Evolutionary conservation across 441 rosid species (phyloP).

Genomic region (Codiaeum variegatum): DNA sequence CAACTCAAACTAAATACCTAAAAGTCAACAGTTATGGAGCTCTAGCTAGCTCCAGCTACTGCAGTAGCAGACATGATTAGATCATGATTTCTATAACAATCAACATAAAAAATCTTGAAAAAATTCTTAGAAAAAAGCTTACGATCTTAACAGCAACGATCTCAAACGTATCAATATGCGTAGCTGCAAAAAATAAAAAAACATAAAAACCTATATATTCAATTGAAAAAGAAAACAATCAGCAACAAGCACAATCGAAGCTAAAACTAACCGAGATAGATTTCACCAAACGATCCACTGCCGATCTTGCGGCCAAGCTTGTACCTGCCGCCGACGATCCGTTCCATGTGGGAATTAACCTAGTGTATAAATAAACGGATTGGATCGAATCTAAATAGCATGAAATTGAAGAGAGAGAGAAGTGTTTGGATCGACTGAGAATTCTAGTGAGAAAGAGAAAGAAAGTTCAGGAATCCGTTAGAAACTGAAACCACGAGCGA

Average conservation of each 20-base stretch:
- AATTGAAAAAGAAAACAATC: neutral
- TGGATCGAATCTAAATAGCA: neutral
- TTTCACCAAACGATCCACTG: conserved; percentile 93
- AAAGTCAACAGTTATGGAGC: neutral
- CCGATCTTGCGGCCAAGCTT: conserved; percentile 97
- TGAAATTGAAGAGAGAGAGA: neutral
- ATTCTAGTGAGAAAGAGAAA: neutral
- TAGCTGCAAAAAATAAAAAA: conserved; percentile 49
- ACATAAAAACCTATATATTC: neutral
- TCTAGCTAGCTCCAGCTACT: neutral
- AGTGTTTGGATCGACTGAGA: neutral
- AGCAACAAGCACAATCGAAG: neutral
- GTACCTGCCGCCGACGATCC: conserved; percentile 80
- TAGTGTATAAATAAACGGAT: neutral
- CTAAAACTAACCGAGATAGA: conserved; percentile 57
- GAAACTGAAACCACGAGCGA: conserved; percentile 23
- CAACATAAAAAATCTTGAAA: neutral
- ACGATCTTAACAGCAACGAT: conserved; percentile 95
- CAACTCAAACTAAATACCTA: neutral
- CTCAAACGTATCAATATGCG: conserved; percentile 86
- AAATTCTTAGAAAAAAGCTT: conserved; percentile 33
- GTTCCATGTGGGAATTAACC: conserved; percentile 47
- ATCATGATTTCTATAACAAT: conserved; percentile 3
- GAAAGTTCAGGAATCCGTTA: neutral
- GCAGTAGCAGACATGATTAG: neutral